phyloP scores from a whole-genome alignment of 352 stramenopile genomes.

The Globisporangium nagaii region DNA sequence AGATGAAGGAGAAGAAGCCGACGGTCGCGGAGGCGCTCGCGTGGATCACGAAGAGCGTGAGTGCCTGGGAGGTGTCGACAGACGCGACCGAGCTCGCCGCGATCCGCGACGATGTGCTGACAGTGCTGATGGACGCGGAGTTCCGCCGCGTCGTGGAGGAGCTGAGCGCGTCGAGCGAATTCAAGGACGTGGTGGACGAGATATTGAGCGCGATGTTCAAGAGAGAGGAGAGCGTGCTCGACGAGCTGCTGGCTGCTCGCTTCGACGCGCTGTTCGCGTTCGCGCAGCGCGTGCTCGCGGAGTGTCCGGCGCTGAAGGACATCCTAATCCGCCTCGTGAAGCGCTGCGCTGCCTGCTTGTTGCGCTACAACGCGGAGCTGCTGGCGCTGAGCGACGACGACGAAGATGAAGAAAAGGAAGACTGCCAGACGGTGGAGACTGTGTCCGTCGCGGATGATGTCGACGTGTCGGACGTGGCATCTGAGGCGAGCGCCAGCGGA shows the following conservation, averaged over 20 bases:
- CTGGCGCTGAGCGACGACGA: too few species aligned
- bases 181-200: slow-evolving; percentile 25
- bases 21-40: slow-evolving; percentile 35
- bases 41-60: slow-evolving; percentile 28
- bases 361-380: slow-evolving; percentile 30
- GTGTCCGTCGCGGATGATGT: slow-evolving; percentile 12
- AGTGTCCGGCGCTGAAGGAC: slow-evolving; percentile 38
- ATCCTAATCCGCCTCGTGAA: slow-evolving; percentile 40
- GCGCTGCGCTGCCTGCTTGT: slow-evolving; percentile 24
- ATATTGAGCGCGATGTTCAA: slow-evolving; percentile 26
- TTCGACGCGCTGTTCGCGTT: slow-evolving; percentile 38
- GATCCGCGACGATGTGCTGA: slow-evolving; percentile 43
- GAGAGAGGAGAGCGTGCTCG: slow-evolving; percentile 23
- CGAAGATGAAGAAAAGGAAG: slow-evolving; percentile 19
- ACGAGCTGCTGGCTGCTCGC: slow-evolving; percentile 21
- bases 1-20: slow-evolving; percentile 20
- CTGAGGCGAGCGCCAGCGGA: slow-evolving; percentile 1
- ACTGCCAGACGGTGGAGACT: slow-evolving; percentile 17
- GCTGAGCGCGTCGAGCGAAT: slow-evolving; percentile 28
- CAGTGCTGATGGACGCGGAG: slow-evolving; percentile 27
- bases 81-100: slow-evolving; percentile 27
- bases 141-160: slow-evolving; percentile 26
- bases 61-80: slow-evolving; percentile 38
- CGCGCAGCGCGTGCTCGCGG: slow-evolving; percentile 28
- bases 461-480: slow-evolving; percentile 4